Base-by-base conservation (phyloP, 768 basidiomycete genomes). In the Macrolepiota dolichaula region DNA sequence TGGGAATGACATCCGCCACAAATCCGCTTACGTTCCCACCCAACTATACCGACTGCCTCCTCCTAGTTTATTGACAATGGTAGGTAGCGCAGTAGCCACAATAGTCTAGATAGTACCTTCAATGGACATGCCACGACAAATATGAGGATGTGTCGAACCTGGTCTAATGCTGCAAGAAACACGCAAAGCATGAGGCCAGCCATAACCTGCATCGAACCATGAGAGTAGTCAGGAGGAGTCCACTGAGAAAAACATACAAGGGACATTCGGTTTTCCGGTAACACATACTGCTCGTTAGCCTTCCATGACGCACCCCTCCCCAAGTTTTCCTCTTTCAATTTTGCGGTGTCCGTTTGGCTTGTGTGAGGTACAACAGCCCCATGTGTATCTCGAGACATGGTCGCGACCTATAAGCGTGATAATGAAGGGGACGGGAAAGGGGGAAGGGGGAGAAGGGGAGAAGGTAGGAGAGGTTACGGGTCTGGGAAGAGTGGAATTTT, bases 21-120 rank as follows among this genome's bases (percentile, higher is more conserved):
- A 19, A 22, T 2, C 5, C 22, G 70, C 78, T 15, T 55, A 85
- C 88, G 81, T 86, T 59, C 87, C 87, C 40, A 91, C 86, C 89
- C 90, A 91, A 54, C 86, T 84, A 63, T 91, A 91, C 38, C 77
- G 76, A 13, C 70, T 78, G 4, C 85, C 86, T 27, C 85, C 88
- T 47, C 86, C 84, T 0, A 91, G 78, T 24, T 87, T 69, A n/a
- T 67, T 70, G 11, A 89, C 85, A 53, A 92, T 91, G 0, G 87
- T 89, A 1, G 89, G 89, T 32, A 91, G 73, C n/a, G 89, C 89
- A 6, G 89, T 91, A 10, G 88, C 84, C 11, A 90, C 84, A 61
- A 87, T 86, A 15, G 84, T 86, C 85, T 86, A 35, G n/a, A 19
- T 27, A 24, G 44, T 17, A 50, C 12, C 58, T 37, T 29, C 54